Base-by-base conservation (phyloP, 1,139 yeast genomes). In the Trichomonascaceae sp. region DNA sequence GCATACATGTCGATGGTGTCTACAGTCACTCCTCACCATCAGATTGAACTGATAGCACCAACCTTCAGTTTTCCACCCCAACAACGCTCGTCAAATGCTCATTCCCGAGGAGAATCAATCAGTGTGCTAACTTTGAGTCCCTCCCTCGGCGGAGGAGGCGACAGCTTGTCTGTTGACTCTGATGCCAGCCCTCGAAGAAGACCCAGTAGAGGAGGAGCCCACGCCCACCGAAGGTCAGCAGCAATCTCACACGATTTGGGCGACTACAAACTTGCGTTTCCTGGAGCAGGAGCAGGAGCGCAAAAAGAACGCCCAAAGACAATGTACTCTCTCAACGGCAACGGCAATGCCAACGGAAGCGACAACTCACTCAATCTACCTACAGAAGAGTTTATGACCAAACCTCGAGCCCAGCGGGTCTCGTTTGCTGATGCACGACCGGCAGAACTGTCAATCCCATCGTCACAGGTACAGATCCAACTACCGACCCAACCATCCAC, bases 171-270 rank as follows among this genome's bases (percentile, higher is more conserved):
- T n/a, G n/a, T n/a, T n/a, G n/a, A n/a, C n/a, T n/a, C n/a, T n/a
- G n/a, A n/a, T n/a, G n/a, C n/a, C n/a, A n/a, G n/a, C n/a, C n/a
- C n/a, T n/a, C n/a, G n/a, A n/a, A n/a, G n/a, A n/a, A n/a, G n/a
- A n/a, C n/a, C n/a, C n/a, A n/a, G n/a, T n/a, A n/a, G n/a, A n/a
- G n/a, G n/a, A n/a, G n/a, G 23, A 8, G 23, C 9, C 30, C 55
- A 51, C 31, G 48, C 52, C 16, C 60, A 56, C 37, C 45, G 60
- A 17, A 47, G 60, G 17, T 52, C 58, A 3, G 60, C 54, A 2
- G 60, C 60, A 8, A 52, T 56, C 8, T 48, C 53, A 14, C 44
- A 43, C 27, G 53, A 48, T 32, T 44, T 46, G 23, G 38, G 34
- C 13, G 23, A 28, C 17, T 23, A 35, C 16, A 31, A 36, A 4